Conservation (phyloP, 805 yeast genomes). For the Saccharomyces cerevisiae region DNA sequence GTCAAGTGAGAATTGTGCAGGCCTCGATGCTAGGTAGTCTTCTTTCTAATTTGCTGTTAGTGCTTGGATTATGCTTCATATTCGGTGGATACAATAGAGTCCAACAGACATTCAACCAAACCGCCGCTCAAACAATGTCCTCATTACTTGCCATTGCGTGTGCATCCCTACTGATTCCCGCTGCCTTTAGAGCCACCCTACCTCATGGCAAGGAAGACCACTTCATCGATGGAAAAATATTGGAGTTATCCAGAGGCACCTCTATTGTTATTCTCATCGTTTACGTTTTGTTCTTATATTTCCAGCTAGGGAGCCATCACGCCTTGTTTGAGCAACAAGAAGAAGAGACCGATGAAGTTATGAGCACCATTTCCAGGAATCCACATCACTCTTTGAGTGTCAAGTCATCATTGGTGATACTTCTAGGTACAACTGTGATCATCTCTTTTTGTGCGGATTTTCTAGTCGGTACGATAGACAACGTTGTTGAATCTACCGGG, state of each 20-base stretch:
- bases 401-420: constrained; percentile 42
- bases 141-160: constrained; percentile 87
- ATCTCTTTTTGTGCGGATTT: constrained; percentile 91
- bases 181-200: constrained; percentile 84
- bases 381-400: constrained; percentile 39
- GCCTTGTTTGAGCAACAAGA: constrained; percentile 55
- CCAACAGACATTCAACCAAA: constrained; percentile 85
- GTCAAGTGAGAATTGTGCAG: constrained; percentile 89
- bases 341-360: constrained; percentile 33
- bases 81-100: constrained; percentile 85
- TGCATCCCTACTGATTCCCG: constrained; percentile 84
- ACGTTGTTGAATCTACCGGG: constrained; percentile 73
- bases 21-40: constrained; percentile 96
- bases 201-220: constrained; percentile 37
- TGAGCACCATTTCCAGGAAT: constrained; percentile 16
- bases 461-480: constrained; percentile 89
- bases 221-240: constrained; percentile 38
- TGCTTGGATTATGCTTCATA: constrained; percentile 89
- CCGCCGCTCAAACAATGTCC: constrained; percentile 97
- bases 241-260: constrained; percentile 78
- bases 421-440: constrained; percentile 59
- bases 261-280: constrained; percentile 68
- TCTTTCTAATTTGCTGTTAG: constrained; percentile 77
- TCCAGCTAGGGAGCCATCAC: constrained; percentile 85
- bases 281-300: constrained; percentile 69